Evolutionary conservation across 257 asterid species (phyloP), one percentile per base, ranked within the genome.

Genomic region (Forsythia suspensa): DNA sequence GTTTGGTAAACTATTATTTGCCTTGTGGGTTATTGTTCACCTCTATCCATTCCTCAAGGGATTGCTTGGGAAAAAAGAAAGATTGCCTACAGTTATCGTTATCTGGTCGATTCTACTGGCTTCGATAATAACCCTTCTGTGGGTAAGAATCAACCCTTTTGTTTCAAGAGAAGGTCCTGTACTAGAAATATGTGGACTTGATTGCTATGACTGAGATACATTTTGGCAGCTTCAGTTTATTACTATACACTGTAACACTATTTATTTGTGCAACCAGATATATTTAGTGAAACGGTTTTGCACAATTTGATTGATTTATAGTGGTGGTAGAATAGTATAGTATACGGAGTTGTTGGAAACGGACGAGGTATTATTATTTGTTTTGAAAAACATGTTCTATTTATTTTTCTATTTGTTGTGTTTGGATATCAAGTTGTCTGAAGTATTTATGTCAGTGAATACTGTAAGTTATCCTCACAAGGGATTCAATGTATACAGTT

Each of bases 41-140:
- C 93, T 94, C 34, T 94, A 91, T 75, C 98, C 98, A 2, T 92
- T 92, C 97, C 95, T 94, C 72, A 94, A 91, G 83, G 98, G 98
- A 3, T 57, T 95, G 87, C 76, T 79, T 3, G 98, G 98, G 74
- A 95, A 85, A 81, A 95, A 95, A 79, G 89, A 91, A 8, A 81
- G 90, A 40, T 86, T 90, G 36, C 99, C 99, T 0, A 95, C 99
- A 0, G 94, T 95, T n/a, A 88, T 95, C 38, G 74, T 95, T 13
- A 94, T 95, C 48, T 95, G 99, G 99, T 93, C 98, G 3, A 77
- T 93, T 79, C 86, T 95, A 8, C 87, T 93, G 36, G 86, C 98
- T 9, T 93, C 99, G 2, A 86, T 95, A 52, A 34, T 95, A 57
- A 91, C 97, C 46, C 90, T 95, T 7, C 46, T 93, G 77, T 95